Percentiles rank a stretch among this genome's conserved stretches.
These are phyloP conservation scores for Tanacetum coccineum DNA, from an alignment of 129 eudicot species.

Conservation along the genomic window DNA sequence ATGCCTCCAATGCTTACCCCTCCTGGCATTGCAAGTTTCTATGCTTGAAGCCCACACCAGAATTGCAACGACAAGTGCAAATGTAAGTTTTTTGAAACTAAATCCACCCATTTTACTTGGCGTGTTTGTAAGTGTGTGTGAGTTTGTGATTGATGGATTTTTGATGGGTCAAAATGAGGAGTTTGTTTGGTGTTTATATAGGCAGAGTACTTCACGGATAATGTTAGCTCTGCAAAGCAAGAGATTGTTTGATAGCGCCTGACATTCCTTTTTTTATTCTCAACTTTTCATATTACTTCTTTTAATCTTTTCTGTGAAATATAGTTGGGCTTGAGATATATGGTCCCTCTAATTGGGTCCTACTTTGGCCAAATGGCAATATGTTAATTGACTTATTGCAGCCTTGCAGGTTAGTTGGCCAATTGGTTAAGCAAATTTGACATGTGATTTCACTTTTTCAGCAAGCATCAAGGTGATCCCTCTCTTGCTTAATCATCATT, in stretches of 20 bases:
- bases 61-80: slow-evolving; percentile 40
- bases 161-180: slow-evolving; percentile 31
- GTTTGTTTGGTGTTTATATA: slow-evolving; percentile 51
- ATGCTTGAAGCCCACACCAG: slow-evolving; percentile 56
- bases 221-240: slow-evolving; percentile 30
- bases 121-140: slow-evolving; percentile 15
- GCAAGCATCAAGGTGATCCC: slow-evolving; percentile 22
- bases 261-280: slow-evolving; percentile 40
- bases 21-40: slow-evolving; percentile 70
- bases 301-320: slow-evolving; percentile 39
- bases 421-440: slow-evolving; percentile 31
- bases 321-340: slow-evolving; percentile 35
- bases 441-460: slow-evolving; percentile 28
- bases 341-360: slow-evolving; percentile 35
- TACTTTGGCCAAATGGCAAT: slow-evolving; percentile 27
- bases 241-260: slow-evolving; percentile 36
- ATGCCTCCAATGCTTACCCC: slow-evolving; percentile 72
- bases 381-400: slow-evolving; percentile 33
- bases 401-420: slow-evolving; percentile 34
- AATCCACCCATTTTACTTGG: slow-evolving; percentile 41
- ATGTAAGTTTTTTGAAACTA: slow-evolving; percentile 51
- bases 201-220: slow-evolving; percentile 29
- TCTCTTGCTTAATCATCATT: slow-evolving; percentile 3
- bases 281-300: slow-evolving; percentile 15
- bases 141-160: slow-evolving; percentile 24